phyloP scores from a whole-genome alignment of 2,329 filamentous ascomycete species.

The Diaporthe sp. region DNA sequence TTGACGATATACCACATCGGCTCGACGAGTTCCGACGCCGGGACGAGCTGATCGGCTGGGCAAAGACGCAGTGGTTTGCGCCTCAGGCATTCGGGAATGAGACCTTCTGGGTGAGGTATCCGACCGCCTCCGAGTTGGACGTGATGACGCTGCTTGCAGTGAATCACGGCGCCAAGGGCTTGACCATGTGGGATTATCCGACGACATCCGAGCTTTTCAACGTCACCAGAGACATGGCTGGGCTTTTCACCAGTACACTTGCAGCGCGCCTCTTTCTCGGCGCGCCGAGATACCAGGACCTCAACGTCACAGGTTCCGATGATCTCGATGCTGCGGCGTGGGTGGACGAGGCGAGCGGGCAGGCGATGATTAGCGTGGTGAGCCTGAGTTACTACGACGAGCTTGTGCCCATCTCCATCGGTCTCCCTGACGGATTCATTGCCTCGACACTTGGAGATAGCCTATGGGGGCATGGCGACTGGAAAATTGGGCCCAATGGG shows the following conservation, averaged over 20 bases:
- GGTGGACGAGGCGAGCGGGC: slow-evolving; percentile 47
- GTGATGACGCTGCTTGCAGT: slow-evolving; percentile 62
- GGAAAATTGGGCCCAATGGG: slow-evolving; percentile 37
- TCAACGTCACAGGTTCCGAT: slow-evolving; percentile 45
- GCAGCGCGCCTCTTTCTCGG: slow-evolving; percentile 56
- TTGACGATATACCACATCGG: slow-evolving; percentile 60
- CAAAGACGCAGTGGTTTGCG: slow-evolving; percentile 63
- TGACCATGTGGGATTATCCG: slow-evolving; percentile 64
- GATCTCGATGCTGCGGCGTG: slow-evolving; percentile 58
- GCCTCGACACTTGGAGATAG: slow-evolving; percentile 10
- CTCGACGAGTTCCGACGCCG: slow-evolving; percentile 58
- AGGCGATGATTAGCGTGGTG: slow-evolving; percentile 41
- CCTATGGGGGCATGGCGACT: slow-evolving; percentile 40
- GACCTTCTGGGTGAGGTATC: slow-evolving; percentile 62
- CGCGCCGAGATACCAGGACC: slow-evolving; percentile 44
- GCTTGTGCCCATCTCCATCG: slow-evolving; percentile 25
- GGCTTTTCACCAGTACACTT: slow-evolving; percentile 51
- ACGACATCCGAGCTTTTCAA: slow-evolving; percentile 51
- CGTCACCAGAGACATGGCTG: slow-evolving; percentile 55
- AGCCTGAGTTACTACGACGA: slow-evolving; percentile 41
- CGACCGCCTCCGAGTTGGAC: slow-evolving; percentile 59
- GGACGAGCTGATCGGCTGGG: slow-evolving; percentile 54
- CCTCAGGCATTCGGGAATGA: slow-evolving; percentile 64
- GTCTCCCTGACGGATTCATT: slow-evolving; percentile 33
- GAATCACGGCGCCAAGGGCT: slow-evolving; percentile 64